Evolutionary conservation across 176 grass and related monocot species (phyloP).

Genomic region (Bromus sterilis): DNA sequence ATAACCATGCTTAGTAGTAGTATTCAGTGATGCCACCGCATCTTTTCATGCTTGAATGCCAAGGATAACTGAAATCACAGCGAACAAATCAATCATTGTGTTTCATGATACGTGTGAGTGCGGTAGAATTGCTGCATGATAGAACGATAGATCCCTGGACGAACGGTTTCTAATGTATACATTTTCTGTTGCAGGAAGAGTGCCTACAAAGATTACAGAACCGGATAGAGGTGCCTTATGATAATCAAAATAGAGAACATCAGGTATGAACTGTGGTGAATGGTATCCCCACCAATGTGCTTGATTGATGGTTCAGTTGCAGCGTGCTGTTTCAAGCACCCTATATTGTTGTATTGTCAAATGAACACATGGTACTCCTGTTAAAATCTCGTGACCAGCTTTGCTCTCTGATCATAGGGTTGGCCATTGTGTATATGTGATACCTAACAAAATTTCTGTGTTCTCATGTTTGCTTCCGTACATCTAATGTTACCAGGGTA

Average conservation of each 20-base stretch:
- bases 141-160: background rate
- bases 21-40: background rate
- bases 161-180: no score
- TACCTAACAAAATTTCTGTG: background rate
- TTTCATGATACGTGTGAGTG: no score
- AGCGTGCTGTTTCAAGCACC: background rate
- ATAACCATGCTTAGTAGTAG: no score
- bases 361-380: background rate
- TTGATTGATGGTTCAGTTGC: background rate
- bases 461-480: background rate
- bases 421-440: no score
- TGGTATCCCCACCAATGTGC: background rate
- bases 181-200: conserved; percentile 41
- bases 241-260: no score
- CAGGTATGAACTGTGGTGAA: conserved; percentile 35
- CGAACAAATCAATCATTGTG: background rate
- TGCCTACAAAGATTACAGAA: conserved; percentile 58
- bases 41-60: background rate
- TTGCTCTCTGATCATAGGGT: no score
- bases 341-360: background rate
- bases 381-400: no score
- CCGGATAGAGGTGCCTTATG: no score
- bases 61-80: background rate
- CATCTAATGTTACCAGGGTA: background rate
- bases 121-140: background rate